Evolutionary conservation across 1,284 basidiomycete genomes (phyloP), one percentile per base, ranked within the genome.

Genomic region (Acaromyces ingoldii): DNA sequence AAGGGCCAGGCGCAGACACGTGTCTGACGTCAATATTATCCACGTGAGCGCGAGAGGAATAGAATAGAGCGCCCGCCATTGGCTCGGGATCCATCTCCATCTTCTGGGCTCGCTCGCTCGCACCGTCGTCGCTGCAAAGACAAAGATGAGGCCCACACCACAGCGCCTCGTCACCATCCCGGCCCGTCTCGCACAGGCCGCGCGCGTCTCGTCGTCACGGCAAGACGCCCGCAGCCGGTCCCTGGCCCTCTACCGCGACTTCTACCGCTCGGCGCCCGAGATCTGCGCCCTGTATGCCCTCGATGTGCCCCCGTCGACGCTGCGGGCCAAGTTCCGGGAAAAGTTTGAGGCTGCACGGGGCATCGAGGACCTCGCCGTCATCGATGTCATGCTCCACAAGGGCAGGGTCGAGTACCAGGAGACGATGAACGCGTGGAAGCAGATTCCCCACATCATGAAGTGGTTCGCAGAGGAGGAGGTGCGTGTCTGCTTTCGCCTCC

Each of bases 211-310:
- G n/a, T 57, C 55, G 5, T 83, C 78, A 48, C 79, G 84, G 24
- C 77, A 79, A n/a, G 85, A 91, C 53, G 85, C 89, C 4, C 83
- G 86, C 38, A 77, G 78, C 40, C 82, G 88, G 33, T 84, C 84
- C 28, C 79, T 91, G 33, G 80, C 87, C 48, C 82, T 96, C 19
- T 98, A 97, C 80, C 81, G 92, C 55, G 85, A 85, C 73, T 97
- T 91, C 89, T 88, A 92, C 77, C 86, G 92, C 63, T 82, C 85
- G 88, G 90, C 91, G 11, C 92, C 92, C 19, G 88, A 93, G 78
- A 87, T 97, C 69, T 83, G 86, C 70, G 75, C 84, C 24, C 78
- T 93, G 36, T 97, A 96, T 77, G 84, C 88, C 0, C 81, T 97
- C 57, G 86, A 86, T 76, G 81, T 89, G 48, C 86, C 89, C 0